Base-by-base conservation (phyloP, 2,329 filamentous ascomycete species). In the Byssochlamys sp. region DNA sequence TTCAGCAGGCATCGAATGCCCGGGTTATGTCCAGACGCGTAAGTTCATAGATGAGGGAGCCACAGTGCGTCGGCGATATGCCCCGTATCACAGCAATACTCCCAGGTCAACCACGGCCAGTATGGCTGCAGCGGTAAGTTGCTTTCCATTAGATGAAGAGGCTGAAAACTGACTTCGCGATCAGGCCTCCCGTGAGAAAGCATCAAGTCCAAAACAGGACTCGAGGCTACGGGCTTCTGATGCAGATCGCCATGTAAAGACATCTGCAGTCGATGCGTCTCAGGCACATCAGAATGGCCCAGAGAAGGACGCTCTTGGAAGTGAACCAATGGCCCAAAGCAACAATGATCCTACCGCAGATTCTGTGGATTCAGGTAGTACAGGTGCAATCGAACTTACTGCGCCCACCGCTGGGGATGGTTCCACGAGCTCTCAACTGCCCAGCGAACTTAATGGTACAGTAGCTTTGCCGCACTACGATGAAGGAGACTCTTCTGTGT, bases 11-110 rank as follows among this genome's bases (percentile, higher is more conserved):
- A 68, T 71, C 26, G 67, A 74, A 55, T 75, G 73, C 52, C 72
- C 73, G 0, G 73, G 73, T n/a, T 76, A 75, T 67, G 69, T 74
- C 24, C 71, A 74, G 55, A 74, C 69, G 25, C 72, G 73, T 57
- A 75, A 75, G 50, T 76, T 76, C 57, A 73, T 76, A 52, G 73
- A 76, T 55, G 72, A 76, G 57, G 73, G 73, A 4, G 69, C 71
- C 25, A 71, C 72, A 19, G 71, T 76, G 26, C 68, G 73, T 53
- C 69, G 70, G 14, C 66, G 71, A 31, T 73, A 72, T 66, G 71
- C 71, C 55, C 71, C 71, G 24, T 73, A 73, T 60, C 67, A 69
- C 39, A 67, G 71, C n/a, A 45, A 33, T 26, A 55, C 27, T 25
- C 28, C 31, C 9, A 26, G 49, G 12, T 51, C 49, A 12, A 27